Evolutionary conservation across 2,329 filamentous ascomycete species (phyloP), one percentile per base, ranked within the genome.

Genomic region (Colletotrichum theobromicola): DNA sequence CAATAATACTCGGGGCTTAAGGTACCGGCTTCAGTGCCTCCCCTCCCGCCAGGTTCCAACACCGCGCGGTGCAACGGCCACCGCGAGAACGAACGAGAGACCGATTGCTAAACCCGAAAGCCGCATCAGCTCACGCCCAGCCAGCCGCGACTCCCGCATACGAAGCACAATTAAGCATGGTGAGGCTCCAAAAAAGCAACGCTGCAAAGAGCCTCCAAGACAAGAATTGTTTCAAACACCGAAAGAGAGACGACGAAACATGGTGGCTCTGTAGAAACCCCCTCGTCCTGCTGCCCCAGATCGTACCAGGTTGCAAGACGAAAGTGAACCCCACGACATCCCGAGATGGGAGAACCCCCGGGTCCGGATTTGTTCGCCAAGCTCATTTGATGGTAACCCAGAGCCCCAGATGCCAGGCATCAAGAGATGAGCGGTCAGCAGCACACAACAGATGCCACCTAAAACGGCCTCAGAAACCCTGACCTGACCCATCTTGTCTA

Each of bases 391-490:
- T 72, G 30, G 53, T 32, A 46, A 46, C 42, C 42, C 12, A 46
- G 42, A 46, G 42, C 42, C 42, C 42, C 42, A 21, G 42, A 46
- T 5, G 42, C 42, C 42, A 32, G 26, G 42, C 24, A 46, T 26
- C 53, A 72, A 46, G 53, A 62, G 61, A n/a, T 9, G 34, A 46
- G 67, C 35, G 26, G 42, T 30, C 28, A 61, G 58, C 58, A 37
- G 24, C n/a, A 46, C 64, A 37, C 35, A 46, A 50, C 61, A 57
- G 55, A 64, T 62, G 67, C 28, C 32, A 74, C 67, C 61, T 57
- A 71, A 74, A 74, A 74, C 72, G 72, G 61, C 72, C 67, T 74
- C 72, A 63, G 24, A 55, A 55, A 62, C 72, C 71, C 72, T 74
- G 72, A 67, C 67, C 61, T 58, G 64, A 34, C 28, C 24, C 30